Evolutionary conservation across 2,329 filamentous ascomycete species (phyloP), one percentile per base, ranked within the genome.

Genomic region (Diaporthe caulivora): DNA sequence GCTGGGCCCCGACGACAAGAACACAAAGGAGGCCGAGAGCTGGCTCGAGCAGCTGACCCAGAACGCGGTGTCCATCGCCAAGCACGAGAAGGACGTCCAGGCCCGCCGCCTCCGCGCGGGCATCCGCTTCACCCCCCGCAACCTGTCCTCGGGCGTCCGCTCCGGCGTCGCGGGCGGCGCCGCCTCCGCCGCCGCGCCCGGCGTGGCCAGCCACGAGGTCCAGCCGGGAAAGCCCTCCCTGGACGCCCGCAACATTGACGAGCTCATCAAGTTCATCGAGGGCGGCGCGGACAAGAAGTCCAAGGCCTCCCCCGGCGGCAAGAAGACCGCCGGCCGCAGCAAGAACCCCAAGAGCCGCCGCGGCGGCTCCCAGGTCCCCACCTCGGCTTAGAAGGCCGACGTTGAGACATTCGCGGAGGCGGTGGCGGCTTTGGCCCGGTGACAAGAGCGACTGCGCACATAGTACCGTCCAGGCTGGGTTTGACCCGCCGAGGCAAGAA

Each of bases 21-120:
- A 99, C 87, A 99, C 97, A 76, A 98, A 98, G 87, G 97, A 99
- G 83, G 96, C 97, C 2, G 95, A 98, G 86, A 94, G 91, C 80
- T 99, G 97, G 97, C 90, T 98, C 31, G 95, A 98, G 84, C 95
- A 98, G 83, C 90, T 99, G 74, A 98, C 96, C 0, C 94, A 97
- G 83, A 98, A 97, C 79, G 97, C 97, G 57, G 97, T 99, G 53
- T 93, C 92, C 44, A 95, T 98, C 77, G 96, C 95, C 67, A 98
- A 97, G 86, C 95, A 97, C 80, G 93, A 94, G 74, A 97, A 98
- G 85, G 94, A 97, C 76, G 88, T 94, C 49, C 92, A 97, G 83
- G 91, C 92, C 62, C 91, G 93, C 72, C 90, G 93, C 75, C 87
- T 95, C 55, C 91, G 92, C 74, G 89, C 93, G 11, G 90, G 69